Percentiles rank a stretch among this genome's conserved stretches.
phyloP scores from a whole-genome alignment of 257 asterid species.

The Salvia splendens region DNA sequence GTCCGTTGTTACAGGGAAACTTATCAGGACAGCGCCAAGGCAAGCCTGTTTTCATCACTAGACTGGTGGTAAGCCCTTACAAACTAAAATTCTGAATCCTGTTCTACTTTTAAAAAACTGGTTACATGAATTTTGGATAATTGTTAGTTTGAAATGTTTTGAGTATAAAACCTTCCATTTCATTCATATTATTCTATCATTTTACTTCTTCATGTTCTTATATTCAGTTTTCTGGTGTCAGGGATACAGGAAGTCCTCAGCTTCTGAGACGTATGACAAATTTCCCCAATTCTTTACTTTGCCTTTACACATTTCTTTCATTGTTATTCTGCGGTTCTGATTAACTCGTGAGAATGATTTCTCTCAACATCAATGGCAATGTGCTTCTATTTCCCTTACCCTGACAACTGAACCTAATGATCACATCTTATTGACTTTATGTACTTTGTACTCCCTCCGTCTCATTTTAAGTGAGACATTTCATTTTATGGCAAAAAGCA shows the following conservation, averaged over 20 bases:
- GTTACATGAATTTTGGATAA: no score
- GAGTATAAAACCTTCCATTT: not conserved
- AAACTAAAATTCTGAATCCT: not conserved
- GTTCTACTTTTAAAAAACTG: no score
- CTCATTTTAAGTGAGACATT: no score
- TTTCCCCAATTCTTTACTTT: constrained; percentile 30
- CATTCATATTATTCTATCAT: constrained; percentile 1
- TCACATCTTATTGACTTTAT: not conserved
- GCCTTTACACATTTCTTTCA: not conserved
- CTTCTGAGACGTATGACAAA: constrained; percentile 77
- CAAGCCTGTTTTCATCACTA: constrained; percentile 74
- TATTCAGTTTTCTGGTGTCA: constrained; percentile 39
- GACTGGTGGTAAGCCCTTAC: constrained; percentile 64
- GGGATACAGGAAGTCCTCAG: constrained; percentile 88
- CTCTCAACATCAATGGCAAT: not conserved
- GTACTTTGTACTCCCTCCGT: not conserved
- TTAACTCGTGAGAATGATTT: constrained; percentile 1
- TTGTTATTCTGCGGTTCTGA: constrained; percentile 16
- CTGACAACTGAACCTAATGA: not conserved
- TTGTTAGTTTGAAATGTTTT: not conserved
- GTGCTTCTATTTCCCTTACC: not conserved
- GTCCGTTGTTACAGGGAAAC: constrained; percentile 57
- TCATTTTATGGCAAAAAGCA: no score
- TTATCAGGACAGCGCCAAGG: constrained; percentile 84
- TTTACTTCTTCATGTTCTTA: constrained; percentile 24